Conservation (phyloP, 192 early-diverging fungal species). For the Funneliformis geosporum region DNA sequence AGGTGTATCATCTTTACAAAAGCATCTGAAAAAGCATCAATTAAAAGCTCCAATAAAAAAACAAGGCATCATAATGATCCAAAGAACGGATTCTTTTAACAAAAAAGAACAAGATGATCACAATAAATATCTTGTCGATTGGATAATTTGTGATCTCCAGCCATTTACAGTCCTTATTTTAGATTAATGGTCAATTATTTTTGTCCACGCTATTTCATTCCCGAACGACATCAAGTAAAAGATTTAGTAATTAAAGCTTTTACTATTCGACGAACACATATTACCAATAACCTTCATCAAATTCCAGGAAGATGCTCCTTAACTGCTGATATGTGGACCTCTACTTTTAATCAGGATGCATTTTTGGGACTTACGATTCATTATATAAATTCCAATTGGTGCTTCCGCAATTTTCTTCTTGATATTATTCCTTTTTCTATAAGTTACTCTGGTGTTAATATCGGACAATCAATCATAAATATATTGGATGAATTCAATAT, state of each 20-base stretch:
- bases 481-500: neutral
- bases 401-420: neutral
- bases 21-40: neutral
- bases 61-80: neutral
- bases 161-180: neutral
- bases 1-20: neutral
- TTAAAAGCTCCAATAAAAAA: neutral
- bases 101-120: neutral
- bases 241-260: neutral
- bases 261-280: neutral
- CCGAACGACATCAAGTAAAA: neutral
- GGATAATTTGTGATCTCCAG: constrained; percentile 2
- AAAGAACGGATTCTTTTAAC: neutral
- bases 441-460: neutral
- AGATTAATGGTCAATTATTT: neutral
- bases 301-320: neutral
- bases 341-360: neutral
- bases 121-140: neutral
- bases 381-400: neutral
- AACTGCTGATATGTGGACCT: too few relatives aligned
- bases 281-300: neutral
- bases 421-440: constrained; percentile 3
- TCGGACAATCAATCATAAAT: neutral
- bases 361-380: constrained; percentile 3
- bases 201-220: neutral